Conservation (phyloP, 1,284 basidiomycete species). For the Apiotrichum mycotoxinovorans region DNA sequence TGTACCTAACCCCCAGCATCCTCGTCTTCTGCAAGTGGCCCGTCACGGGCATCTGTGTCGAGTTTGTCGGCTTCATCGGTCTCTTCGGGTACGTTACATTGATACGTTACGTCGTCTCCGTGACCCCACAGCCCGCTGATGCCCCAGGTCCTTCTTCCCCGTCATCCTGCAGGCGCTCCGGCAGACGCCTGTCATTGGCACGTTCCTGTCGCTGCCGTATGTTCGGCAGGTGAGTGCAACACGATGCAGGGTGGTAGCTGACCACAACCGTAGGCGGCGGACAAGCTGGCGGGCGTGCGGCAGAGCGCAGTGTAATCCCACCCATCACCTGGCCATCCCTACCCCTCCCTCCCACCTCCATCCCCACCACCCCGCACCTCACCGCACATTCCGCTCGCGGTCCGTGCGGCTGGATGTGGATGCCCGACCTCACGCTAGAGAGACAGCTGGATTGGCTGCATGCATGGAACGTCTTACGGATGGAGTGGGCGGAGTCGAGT, state of each 20-base stretch:
- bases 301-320: constrained; percentile 44
- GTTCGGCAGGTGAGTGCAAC: constrained; percentile 55
- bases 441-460: neutral
- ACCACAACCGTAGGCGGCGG: constrained; percentile 33
- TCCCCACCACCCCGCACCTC: too few species aligned
- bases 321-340: neutral
- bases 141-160: constrained; percentile 96
- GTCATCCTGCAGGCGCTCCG: constrained; percentile 94
- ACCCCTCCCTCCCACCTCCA: neutral
- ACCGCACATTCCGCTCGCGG: too few species aligned
- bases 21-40: constrained; percentile 79
- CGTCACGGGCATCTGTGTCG: constrained; percentile 86
- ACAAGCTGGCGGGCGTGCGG: constrained; percentile 47
- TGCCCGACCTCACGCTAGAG: neutral
- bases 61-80: constrained; percentile 94
- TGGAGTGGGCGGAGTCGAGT: neutral
- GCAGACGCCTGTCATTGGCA: constrained; percentile 90
- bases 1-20: constrained; percentile 23
- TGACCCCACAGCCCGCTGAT: neutral
- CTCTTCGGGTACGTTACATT: constrained; percentile 82
- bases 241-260: neutral
- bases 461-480: neutral
- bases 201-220: constrained; percentile 78
- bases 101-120: neutral
- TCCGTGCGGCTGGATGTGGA: too few species aligned